Conservation (phyloP, 768 basidiomycete genomes). For the Dacryopinax primogenitus region DNA sequence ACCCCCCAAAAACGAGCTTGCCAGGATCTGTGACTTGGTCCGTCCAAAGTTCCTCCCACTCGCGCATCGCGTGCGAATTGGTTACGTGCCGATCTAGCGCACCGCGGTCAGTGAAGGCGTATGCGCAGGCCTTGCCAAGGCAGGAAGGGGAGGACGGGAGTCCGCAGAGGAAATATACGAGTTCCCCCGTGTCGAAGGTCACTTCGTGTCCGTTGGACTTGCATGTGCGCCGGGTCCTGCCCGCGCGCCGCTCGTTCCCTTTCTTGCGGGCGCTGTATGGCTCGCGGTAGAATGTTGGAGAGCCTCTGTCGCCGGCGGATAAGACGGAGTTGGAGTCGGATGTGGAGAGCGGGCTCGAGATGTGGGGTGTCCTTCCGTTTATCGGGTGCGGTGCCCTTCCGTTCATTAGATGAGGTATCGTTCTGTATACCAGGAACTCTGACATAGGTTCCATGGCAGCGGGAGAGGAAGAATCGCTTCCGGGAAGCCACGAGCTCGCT, state of each 20-base stretch:
- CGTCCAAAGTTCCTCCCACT: not conserved
- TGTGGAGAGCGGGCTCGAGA: too few species aligned
- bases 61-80: not conserved
- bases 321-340: too few species aligned
- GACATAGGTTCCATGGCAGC: too few species aligned
- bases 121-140: not conserved
- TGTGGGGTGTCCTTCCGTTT: too few species aligned
- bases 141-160: not conserved
- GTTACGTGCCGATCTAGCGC: not conserved
- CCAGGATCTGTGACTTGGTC: not conserved
- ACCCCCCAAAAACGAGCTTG: not conserved
- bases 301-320: too few species aligned
- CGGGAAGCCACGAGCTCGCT: too few species aligned
- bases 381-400: too few species aligned
- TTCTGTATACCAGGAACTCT: too few species aligned
- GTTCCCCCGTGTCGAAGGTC: not conserved
- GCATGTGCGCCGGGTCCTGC: not conserved
- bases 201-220: not conserved
- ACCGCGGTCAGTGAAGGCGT: not conserved
- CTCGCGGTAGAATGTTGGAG: too few species aligned
- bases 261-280: too few species aligned
- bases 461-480: too few species aligned
- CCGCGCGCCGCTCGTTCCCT: not conserved
- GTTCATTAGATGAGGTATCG: too few species aligned
- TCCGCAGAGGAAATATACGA: not conserved